Base-by-base conservation (phyloP, 768 basidiomycete species). In the Cytidiella melzeri region DNA sequence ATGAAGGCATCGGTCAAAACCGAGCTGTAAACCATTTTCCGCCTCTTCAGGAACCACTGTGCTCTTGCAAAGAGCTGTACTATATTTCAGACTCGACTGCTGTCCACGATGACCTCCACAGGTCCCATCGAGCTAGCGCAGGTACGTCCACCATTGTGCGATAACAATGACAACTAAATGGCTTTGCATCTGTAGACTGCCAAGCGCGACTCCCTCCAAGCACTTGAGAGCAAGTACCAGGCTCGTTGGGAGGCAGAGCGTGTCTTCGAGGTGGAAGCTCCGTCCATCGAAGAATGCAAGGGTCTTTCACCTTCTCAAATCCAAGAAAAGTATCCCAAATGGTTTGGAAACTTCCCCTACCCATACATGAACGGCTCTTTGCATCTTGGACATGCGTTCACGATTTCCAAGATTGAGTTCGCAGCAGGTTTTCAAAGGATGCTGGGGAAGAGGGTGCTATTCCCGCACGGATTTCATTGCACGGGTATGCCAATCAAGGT, bases 401-500 rank as follows among this genome's bases (percentile, higher is more conserved):
- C 93, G 36, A 91, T 98, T 69, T 92, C 91, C 48, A 99, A 99
- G 72, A 85, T 98, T 65, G 96, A 99, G 65, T 99, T 98, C 59
- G 82, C 84, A 0, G 87, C 95, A 28, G 96, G 96, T 24, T 98
- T 89, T 68, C 84, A 99, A 69, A 77, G 95, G 38, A 84, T 99
- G 87, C 64, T 93, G 55, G 95, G 96, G 45, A 96, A 96, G 71
- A 77, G 90, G 13, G 92, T 87, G 24, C 69, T 99, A 57, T 98
- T 97, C 71, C 96, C 96, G n/a, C 87, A 94, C 61, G 96, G 91
- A 42, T 89, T 96, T 68, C 96, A 99, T 70, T 90, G 88, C 59
- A 99, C 96, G 4, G 96, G 96, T 27, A 88, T 99, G 92, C 96
- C 96, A 34, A 99, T 99, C 76, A 98, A 97, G 81, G 95, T 91